Evolutionary conservation across 169 alveolate species (phyloP).

Genomic region (Amoebophrya sp.): DNA sequence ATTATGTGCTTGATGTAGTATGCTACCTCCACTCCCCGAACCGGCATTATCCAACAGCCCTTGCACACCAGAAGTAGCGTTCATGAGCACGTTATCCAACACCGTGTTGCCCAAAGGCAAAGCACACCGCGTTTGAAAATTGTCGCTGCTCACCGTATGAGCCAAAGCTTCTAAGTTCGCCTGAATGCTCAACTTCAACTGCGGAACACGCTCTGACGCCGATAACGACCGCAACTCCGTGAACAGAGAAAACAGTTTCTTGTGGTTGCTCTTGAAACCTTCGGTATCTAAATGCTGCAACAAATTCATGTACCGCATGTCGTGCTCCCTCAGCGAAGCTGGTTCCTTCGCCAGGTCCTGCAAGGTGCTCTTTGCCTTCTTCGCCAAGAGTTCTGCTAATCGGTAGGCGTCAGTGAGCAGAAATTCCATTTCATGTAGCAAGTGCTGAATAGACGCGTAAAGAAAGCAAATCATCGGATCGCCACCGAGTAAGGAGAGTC

Average conservation of each 20-base stretch:
- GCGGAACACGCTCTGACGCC: background rate
- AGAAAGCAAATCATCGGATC: background rate
- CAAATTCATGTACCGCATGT: background rate
- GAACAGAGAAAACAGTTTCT: background rate
- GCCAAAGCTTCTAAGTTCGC: background rate
- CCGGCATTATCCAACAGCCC: no score
- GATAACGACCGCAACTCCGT: background rate
- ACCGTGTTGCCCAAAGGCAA: background rate
- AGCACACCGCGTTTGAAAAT: background rate
- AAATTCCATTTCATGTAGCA: background rate
- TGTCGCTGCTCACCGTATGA: no score
- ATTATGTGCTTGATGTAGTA: no score
- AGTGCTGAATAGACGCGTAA: background rate
- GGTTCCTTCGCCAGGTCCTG: background rate
- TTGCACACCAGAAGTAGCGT: no score
- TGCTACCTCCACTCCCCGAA: no score
- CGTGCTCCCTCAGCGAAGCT: background rate
- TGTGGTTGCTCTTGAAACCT: background rate
- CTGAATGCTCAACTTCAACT: background rate
- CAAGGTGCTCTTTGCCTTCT: background rate
- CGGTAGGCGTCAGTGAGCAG: background rate
- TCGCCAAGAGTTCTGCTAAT: background rate
- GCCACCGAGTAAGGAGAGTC: background rate
- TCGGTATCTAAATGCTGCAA: background rate
- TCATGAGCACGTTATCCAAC: no score